Evolutionary conservation across 495 filamentous ascomycete genomes (phyloP), one percentile per base, ranked within the genome.

Genomic region (Annulohypoxylon maeteangense): DNA sequence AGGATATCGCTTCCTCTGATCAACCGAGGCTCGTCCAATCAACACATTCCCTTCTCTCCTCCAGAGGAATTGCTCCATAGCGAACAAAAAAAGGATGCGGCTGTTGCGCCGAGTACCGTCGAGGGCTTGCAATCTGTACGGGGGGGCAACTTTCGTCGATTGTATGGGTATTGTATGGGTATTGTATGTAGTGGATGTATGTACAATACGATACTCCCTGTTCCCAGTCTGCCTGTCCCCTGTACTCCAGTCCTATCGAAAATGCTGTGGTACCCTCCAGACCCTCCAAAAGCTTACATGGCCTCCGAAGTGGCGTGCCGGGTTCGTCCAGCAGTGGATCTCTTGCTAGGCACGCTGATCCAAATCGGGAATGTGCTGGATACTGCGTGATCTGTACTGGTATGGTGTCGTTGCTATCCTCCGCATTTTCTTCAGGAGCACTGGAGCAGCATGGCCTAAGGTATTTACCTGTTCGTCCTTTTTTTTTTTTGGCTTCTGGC

Each of bases 341-440:
- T 72, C 70, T 58, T 72, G 65, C 71, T 67, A 70, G 71, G 68
- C 62, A 68, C 64, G 71, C 74, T 76, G 75, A 65, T 70, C 75
- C 75, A 70, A 78, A 78, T 78, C 75, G 75, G 75, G 75, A 76
- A 78, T 78, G 75, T 78, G 71, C 68, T 78, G 68, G 67, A 71
- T 76, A 56, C 73, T 16, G 70, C 65, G 68, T 72, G 62, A 72
- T 77, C 65, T 76, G 73, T 72, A 55, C 56, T 55, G 12, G 31
- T 34, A 60, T 61, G 45, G 44, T 58, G 23, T 36, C 51, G 23
- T 63, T 64, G 64, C 48, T 72, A 71, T 74, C 70, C 69, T 77
- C 75, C 72, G 64, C 70, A 75, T 74, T 72, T 58, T 54, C 53
- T 58, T 54, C 53, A 74, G 71, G 58, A 55, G 56, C 55, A n/a